These are phyloP conservation scores for Sugiyamaella pinicola DNA, from an alignment of 1,139 yeast species.

Conservation along the genomic window DNA sequence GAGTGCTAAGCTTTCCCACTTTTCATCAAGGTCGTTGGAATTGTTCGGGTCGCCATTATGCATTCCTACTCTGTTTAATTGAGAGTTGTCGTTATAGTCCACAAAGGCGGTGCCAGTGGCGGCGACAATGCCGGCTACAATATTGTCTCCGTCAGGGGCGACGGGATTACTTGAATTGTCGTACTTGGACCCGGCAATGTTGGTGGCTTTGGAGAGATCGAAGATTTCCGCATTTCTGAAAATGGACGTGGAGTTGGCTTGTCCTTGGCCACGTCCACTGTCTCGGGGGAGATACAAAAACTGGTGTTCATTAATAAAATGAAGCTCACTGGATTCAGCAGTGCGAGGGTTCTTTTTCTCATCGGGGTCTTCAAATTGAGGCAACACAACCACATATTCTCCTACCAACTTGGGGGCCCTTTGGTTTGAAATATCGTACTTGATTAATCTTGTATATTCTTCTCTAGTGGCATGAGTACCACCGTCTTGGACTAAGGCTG, in stretches of 20 bases:
- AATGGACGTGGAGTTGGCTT: conserved; percentile 22
- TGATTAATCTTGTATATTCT: conserved; percentile 25
- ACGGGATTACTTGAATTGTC: conserved; percentile 24
- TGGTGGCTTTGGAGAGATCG: conserved; percentile 26
- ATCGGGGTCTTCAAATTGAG: conserved; percentile 27
- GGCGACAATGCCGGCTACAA: conserved; percentile 18
- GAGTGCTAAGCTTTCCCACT: conserved; percentile 29
- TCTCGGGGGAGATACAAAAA: conserved; percentile 27
- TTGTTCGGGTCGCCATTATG: conserved; percentile 26
- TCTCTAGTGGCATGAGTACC: conserved; percentile 30
- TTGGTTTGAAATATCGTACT: conserved; percentile 24
- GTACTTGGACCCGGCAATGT: conserved; percentile 25
- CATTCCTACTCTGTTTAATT: conserved; percentile 26
- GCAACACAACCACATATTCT: conserved; percentile 27
- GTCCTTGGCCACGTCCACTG: conserved; percentile 24
- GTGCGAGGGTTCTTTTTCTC: conserved; percentile 28
- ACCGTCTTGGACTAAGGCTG: conserved; percentile 29
- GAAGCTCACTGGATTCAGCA: conserved; percentile 27
- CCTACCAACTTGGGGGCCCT: conserved; percentile 22
- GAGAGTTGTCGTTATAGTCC: conserved; percentile 24
- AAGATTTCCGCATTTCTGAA: conserved; percentile 25
- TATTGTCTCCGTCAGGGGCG: conserved; percentile 27
- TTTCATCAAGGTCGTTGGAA: conserved; percentile 25
- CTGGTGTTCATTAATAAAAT: conserved; percentile 25
- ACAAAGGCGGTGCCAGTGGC: conserved; percentile 25